A percentile compares a stretch with the other conserved stretches of the same genome.
These are phyloP conservation scores for Cicer yamashitae DNA, from an alignment of 306 rosid species.

Conservation along the genomic window DNA sequence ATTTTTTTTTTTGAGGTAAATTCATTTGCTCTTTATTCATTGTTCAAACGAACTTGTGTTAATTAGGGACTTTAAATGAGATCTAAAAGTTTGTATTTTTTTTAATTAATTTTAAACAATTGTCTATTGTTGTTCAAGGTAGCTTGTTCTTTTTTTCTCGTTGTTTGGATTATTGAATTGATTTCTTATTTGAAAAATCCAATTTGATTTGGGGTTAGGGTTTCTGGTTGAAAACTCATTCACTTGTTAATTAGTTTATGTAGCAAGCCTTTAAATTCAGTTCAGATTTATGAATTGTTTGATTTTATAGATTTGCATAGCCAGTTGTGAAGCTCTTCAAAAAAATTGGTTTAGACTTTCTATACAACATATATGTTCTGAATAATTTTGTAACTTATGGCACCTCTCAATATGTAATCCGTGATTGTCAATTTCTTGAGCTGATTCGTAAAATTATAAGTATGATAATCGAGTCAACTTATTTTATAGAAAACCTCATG, in stretches of 20 bases:
- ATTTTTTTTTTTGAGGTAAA: constrained; percentile 32
- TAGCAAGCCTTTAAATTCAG: not conserved
- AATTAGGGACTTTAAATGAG: not conserved
- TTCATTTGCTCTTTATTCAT: not conserved
- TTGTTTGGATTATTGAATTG: constrained; percentile 22
- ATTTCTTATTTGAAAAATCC: constrained; percentile 24
- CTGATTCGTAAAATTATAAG: not conserved
- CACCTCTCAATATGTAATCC: no score
- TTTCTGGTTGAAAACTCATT: not conserved
- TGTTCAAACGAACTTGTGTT: not conserved
- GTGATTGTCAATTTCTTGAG: no score
- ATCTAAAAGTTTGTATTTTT: not conserved
- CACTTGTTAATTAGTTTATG: not conserved
- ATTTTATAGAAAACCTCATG: not conserved
- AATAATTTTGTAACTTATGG: not conserved
- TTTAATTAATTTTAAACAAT: not conserved
- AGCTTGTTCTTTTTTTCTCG: not conserved
- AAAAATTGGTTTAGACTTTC: not conserved
- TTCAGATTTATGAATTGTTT: not conserved
- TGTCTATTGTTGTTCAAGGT: not conserved
- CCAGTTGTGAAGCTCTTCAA: not conserved
- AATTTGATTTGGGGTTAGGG: constrained; percentile 24
- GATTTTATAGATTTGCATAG: not conserved
- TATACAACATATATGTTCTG: not conserved
- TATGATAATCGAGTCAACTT: not conserved